Base-by-base conservation (phyloP, 2,329 filamentous ascomycete species). In the Elsinoe fawcettii region DNA sequence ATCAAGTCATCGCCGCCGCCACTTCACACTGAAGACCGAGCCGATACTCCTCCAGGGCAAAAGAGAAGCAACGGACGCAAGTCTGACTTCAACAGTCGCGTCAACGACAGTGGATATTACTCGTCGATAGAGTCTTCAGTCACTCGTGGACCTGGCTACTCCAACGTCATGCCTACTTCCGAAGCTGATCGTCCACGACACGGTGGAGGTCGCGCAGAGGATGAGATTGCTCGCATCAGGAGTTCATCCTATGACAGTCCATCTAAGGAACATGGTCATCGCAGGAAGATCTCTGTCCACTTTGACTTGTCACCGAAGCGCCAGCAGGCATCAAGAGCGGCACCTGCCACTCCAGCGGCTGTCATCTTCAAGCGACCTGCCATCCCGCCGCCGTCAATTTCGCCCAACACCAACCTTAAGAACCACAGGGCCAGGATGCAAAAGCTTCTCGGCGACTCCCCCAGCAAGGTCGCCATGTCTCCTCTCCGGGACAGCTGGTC, bases 91-190 rank as follows among this genome's bases (percentile, higher is more conserved):
- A 83, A 87, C 65, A 81, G 82, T 27, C 86, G 87, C 11, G 86
- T 95, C 76, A 89, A 88, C 66, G 93, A 99, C 71, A 97, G 92
- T 69, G 93, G 93, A 39, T 99, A 97, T 72, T 96, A 95, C 69
- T 97, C 93, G 1, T 96, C 91, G 0, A 80, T 97, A 16, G 91
- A 96, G 65, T 97, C 93, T 2, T 97, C 93, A 0, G 90, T 81
- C 12, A 81, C 89, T 69, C 83, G 92, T 59, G 84, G 87, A 49
- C 66, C 65, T n/a, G 60, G 63, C n/a, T 63, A 66, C 49, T 39
- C 57, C 2, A 83, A 85, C 61, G 80, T 82, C 62, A 77, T 88
- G 16, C 78, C 90, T 43, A 89, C 86, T 3, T 92, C 89, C 0
- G 90, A 95, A 66, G 70, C 79, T 44, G 87, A 90, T 64, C 84